Conservation (phyloP, 495 filamentous ascomycete genomes). For the Thozetella sp. region DNA sequence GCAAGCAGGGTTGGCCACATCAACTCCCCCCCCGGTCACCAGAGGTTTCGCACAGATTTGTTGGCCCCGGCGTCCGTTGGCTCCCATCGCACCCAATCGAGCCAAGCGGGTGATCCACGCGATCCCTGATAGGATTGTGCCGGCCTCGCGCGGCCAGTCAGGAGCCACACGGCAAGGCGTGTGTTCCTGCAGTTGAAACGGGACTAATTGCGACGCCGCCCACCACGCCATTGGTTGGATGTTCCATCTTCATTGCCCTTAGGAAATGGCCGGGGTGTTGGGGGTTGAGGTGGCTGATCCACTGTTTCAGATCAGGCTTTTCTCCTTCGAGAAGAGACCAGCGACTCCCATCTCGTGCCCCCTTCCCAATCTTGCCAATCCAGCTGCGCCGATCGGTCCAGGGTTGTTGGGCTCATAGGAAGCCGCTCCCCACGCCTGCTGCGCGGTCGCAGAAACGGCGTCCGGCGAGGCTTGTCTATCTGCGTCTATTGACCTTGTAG, state of each 20-base stretch:
- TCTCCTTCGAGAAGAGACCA: not conserved
- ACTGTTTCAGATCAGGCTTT: constrained; percentile 3
- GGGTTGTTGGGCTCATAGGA: no score
- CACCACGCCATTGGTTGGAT: constrained; percentile 16
- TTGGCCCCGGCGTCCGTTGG: constrained; percentile 1
- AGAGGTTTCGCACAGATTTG: not conserved
- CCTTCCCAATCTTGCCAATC: no score
- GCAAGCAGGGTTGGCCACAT: no score
- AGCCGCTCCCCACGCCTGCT: not conserved
- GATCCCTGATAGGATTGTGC: not conserved
- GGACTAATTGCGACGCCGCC: constrained; percentile 7
- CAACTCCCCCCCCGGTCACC: no score
- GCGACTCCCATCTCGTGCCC: not conserved
- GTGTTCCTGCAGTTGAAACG: constrained; percentile 36
- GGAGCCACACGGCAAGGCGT: constrained; percentile 6
- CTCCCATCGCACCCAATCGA: no score
- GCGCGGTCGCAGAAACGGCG: no score
- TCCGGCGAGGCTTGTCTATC: no score
- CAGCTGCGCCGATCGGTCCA: no score
- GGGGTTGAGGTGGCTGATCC: not conserved
- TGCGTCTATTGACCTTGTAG: no score
- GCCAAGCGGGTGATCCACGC: constrained; percentile 5
- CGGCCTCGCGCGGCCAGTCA: constrained; percentile 10
- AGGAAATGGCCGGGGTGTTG: not conserved
- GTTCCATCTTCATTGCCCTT: constrained; percentile 9